Evolutionary conservation across 2,329 filamentous ascomycete species (phyloP).

Genomic region (Simplicillium aogashimaense): DNA sequence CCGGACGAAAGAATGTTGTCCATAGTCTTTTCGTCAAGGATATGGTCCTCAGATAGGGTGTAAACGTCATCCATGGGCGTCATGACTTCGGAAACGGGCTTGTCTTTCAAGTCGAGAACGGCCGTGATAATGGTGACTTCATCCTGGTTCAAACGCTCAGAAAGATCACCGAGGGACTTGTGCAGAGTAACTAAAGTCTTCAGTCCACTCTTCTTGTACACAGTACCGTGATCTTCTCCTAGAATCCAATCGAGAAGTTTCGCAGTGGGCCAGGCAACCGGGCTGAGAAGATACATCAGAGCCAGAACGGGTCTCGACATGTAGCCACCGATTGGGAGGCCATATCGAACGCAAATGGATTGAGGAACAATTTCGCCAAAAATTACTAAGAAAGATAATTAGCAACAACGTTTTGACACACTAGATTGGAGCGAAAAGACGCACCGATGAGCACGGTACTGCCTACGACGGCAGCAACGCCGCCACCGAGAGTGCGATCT

Average conservation of each 20-base stretch:
- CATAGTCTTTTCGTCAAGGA: slow-evolving; percentile 90
- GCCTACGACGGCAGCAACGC: slow-evolving; percentile 86
- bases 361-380: slow-evolving; percentile 96
- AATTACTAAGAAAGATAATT: slow-evolving; percentile 55
- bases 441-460: slow-evolving; percentile 90
- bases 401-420: not conserved
- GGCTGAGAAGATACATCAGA: slow-evolving; percentile 88
- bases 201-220: slow-evolving; percentile 95
- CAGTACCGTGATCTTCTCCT: slow-evolving; percentile 88
- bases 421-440: slow-evolving; percentile 12
- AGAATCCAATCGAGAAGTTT: slow-evolving; percentile 90
- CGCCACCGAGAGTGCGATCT: slow-evolving; percentile 86
- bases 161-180: slow-evolving; percentile 77
- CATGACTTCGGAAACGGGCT: slow-evolving; percentile 92
- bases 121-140: slow-evolving; percentile 98
- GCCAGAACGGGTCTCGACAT: slow-evolving; percentile 80
- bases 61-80: slow-evolving; percentile 98
- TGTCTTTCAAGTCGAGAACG: slow-evolving; percentile 91
- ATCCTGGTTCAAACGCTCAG: slow-evolving; percentile 87
- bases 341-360: slow-evolving; percentile 92
- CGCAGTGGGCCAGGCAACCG: slow-evolving; percentile 87
- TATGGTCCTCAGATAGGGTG: slow-evolving; percentile 88
- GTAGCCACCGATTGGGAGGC: slow-evolving; percentile 86
- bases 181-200: slow-evolving; percentile 95
- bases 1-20: slow-evolving; percentile 86